Evolutionary conservation across 352 stramenopile species (phyloP).

Genomic region (Ochromonadaceae sp.): DNA sequence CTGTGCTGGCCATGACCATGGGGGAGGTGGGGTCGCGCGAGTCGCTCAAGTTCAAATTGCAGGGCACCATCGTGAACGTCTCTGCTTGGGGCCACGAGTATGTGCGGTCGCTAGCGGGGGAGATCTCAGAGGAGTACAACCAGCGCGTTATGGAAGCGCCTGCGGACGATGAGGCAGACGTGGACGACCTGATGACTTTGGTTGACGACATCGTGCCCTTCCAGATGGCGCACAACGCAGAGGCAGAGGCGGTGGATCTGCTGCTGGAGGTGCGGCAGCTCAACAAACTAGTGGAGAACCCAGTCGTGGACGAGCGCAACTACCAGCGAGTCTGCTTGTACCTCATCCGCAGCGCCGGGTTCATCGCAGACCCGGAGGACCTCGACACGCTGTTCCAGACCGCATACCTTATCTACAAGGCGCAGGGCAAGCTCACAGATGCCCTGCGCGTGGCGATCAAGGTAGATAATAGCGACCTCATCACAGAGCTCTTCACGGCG

Average conservation of each 20-base stretch:
- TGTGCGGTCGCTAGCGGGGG: slow-evolving; percentile 83
- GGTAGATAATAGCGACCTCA: slow-evolving; percentile 57
- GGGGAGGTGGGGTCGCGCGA: slow-evolving; percentile 43
- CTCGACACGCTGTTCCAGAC: slow-evolving; percentile 43
- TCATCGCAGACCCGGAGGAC: slow-evolving; percentile 95
- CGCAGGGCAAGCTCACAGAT: slow-evolving; percentile 80
- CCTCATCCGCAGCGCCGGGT: slow-evolving; percentile 90
- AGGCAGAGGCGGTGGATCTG: slow-evolving; percentile 96
- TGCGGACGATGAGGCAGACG: slow-evolving; percentile 43
- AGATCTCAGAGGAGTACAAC: slow-evolving; percentile 87
- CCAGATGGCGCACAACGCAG: slow-evolving; percentile 96
- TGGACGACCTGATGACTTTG: slow-evolving; percentile 76
- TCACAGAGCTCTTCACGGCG: slow-evolving; percentile 30
- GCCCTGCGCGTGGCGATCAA: slow-evolving; percentile 88
- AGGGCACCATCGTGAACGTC: slow-evolving; percentile 63
- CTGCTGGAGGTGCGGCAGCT: slow-evolving; percentile 91
- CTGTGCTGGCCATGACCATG: slow-evolving; percentile 96
- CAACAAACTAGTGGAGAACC: slow-evolving; percentile 71
- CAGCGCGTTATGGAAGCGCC: slow-evolving; percentile 22
- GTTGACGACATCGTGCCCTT: slow-evolving; percentile 97
- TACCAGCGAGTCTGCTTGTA: slow-evolving; percentile 96
- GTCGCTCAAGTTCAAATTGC: slow-evolving; percentile 76
- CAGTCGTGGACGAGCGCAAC: slow-evolving; percentile 90
- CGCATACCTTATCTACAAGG: slow-evolving; percentile 84
- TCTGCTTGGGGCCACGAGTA: slow-evolving; percentile 97